Percentiles rank a stretch among this genome's conserved stretches.
phyloP scores from a whole-genome alignment of 257 asterid genomes.

The Scutellaria galericulata region DNA sequence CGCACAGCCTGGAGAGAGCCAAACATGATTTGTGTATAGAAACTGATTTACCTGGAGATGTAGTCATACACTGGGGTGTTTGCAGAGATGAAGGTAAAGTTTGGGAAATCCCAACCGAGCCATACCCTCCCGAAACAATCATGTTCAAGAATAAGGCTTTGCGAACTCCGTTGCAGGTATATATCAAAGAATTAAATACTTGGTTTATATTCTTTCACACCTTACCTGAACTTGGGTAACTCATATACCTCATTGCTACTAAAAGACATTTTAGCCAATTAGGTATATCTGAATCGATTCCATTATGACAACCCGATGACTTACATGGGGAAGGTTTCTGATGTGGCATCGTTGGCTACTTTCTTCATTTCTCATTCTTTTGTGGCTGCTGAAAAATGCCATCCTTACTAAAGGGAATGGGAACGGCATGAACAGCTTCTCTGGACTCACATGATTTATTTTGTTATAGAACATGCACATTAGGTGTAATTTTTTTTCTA shows the following conservation, averaged over 20 bases:
- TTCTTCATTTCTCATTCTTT: conserved; percentile 2
- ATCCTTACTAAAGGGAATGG: conserved; percentile 10
- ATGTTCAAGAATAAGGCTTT: conserved; percentile 82
- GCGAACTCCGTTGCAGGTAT: conserved; percentile 84
- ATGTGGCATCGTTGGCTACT: neutral
- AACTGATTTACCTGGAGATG: conserved; percentile 91
- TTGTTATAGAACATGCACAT: neutral
- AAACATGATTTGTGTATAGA: conserved; percentile 65
- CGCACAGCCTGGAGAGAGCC: conserved; percentile 51
- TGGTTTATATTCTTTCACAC: neutral
- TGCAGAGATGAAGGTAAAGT: conserved; percentile 59
- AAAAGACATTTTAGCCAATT: neutral
- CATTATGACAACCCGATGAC: conserved; percentile 15
- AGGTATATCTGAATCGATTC: conserved; percentile 3
- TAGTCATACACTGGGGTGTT: conserved; percentile 92
- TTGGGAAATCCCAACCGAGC: conserved; percentile 84
- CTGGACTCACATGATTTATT: neutral
- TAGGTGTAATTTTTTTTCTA: neutral
- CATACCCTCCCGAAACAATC: conserved; percentile 78
- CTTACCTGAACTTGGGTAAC: conserved; percentile 20
- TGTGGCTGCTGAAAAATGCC: conserved; percentile 24
- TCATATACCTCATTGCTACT: neutral
- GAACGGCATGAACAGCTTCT: neutral
- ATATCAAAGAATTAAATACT: conserved; percentile 23
- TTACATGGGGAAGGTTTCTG: conserved; percentile 1